phyloP scores from a whole-genome alignment of 1,139 yeast genomes.

The Geotrichum carabidarum region DNA sequence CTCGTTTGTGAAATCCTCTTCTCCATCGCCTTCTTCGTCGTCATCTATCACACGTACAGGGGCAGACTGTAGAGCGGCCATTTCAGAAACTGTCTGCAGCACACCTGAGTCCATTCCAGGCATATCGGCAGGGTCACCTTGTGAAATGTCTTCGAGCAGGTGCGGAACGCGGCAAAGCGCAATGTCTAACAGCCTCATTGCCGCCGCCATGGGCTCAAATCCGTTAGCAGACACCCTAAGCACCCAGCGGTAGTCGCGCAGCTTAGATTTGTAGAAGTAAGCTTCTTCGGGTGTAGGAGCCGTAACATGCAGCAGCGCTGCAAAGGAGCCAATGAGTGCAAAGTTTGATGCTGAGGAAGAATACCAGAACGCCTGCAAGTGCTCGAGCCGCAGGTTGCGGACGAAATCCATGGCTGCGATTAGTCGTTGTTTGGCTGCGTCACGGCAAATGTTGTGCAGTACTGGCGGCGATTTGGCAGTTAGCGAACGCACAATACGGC shows the following conservation, averaged over 20 bases:
- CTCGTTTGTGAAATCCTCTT: conserved; percentile 15
- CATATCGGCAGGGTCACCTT: conserved; percentile 4
- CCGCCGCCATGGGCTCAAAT: conserved; percentile 68
- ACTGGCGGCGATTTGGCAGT: conserved; percentile 41
- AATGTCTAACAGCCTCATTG: conserved; percentile 57
- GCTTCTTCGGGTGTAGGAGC: conserved; percentile 50
- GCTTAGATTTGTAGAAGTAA: conserved; percentile 56
- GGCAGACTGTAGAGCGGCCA: not conserved
- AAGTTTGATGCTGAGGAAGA: conserved; percentile 72
- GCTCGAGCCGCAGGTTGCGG: conserved; percentile 69
- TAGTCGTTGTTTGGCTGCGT: conserved; percentile 77
- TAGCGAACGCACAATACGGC: conserved; percentile 63
- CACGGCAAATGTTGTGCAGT: conserved; percentile 65
- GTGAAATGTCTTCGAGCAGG: conserved; percentile 13
- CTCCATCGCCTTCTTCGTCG: conserved; percentile 17
- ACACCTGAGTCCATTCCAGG: not conserved
- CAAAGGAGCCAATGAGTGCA: conserved; percentile 79
- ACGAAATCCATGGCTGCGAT: conserved; percentile 79
- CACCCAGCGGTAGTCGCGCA: conserved; percentile 71
- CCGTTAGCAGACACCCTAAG: conserved; percentile 68
- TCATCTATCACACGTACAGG: not conserved
- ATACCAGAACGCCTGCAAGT: conserved; percentile 85
- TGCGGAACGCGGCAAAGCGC: conserved; percentile 29
- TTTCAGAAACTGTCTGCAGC: not conserved
- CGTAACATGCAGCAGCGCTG: conserved; percentile 56